Conservation (phyloP, 2,329 filamentous ascomycete species). For the Ophioceras dolichostomum region DNA sequence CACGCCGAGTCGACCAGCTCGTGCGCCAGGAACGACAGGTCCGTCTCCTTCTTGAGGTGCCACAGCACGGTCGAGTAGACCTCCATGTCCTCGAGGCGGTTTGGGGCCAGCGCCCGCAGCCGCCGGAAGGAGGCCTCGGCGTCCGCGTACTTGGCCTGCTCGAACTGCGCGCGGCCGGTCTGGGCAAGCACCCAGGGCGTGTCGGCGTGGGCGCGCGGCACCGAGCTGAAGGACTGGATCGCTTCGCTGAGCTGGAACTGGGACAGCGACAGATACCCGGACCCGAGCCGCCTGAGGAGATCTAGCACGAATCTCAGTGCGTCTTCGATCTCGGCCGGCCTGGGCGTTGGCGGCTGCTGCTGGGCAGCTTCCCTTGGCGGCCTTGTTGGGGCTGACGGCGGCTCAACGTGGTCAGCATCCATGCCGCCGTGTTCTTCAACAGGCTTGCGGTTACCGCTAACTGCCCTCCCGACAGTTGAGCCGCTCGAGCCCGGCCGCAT, state of each 20-base stretch:
- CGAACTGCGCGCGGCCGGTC: conserved; percentile 82
- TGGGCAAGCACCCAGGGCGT: conserved; percentile 90
- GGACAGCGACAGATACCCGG: conserved; percentile 65
- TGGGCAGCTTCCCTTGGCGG: conserved; percentile 30
- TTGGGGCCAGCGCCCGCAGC: conserved; percentile 68
- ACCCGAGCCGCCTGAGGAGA: conserved; percentile 68
- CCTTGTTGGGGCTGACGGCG: conserved; percentile 25
- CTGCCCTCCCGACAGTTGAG: conserved; percentile 69
- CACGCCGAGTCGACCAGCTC: conserved; percentile 79
- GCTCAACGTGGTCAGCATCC: conserved; percentile 59
- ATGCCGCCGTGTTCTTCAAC: conserved; percentile 48
- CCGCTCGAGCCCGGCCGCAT: conserved; percentile 53
- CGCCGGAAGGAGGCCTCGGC: conserved; percentile 78
- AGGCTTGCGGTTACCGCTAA: conserved; percentile 81
- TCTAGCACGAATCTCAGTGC: conserved; percentile 67
- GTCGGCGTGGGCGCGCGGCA: conserved; percentile 67
- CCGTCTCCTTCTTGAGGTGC: conserved; percentile 87
- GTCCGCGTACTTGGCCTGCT: conserved; percentile 74
- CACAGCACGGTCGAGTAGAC: conserved; percentile 98
- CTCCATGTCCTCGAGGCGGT: conserved; percentile 88
- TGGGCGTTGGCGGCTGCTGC: conserved; percentile 21
- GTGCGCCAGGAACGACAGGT: conserved; percentile 84
- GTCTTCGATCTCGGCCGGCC: conserved; percentile 50
- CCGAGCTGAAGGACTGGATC: conserved; percentile 56
- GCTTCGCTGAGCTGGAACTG: conserved; percentile 72